These are phyloP conservation scores for Plasmodium inui DNA, from an alignment of 169 alveolate genomes.

Conservation along the genomic window DNA sequence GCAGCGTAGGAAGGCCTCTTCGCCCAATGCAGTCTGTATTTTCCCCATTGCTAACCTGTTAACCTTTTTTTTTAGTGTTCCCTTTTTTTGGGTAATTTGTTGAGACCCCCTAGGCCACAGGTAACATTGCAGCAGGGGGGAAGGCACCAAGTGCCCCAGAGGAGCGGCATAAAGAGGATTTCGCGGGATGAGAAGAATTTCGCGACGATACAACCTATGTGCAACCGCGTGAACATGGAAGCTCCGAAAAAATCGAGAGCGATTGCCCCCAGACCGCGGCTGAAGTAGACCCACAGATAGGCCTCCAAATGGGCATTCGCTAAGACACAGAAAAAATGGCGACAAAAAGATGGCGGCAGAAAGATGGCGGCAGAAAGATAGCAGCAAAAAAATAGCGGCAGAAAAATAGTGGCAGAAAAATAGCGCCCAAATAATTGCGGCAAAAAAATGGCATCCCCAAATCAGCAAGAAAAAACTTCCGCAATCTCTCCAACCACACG, in stretches of 20 bases:
- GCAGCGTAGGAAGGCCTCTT: not conserved
- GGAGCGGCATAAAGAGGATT: not conserved
- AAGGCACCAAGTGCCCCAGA: not conserved
- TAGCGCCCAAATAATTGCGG: not conserved
- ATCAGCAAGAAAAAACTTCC: not conserved
- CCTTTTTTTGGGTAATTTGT: not conserved
- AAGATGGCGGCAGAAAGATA: not conserved
- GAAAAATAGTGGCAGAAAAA: not conserved
- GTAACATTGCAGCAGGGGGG: not conserved
- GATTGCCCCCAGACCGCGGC: not conserved
- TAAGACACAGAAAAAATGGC: not conserved
- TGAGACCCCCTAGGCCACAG: not conserved
- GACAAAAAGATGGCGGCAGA: not conserved
- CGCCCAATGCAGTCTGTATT: not conserved
- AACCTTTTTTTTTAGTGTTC: not conserved
- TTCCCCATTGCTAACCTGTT: not conserved
- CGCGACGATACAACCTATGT: not conserved
- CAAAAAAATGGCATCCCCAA: not conserved
- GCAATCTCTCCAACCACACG: constrained; percentile 4
- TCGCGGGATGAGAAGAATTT: not conserved
- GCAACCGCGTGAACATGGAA: not conserved
- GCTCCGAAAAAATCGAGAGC: not conserved
- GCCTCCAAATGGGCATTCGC: not conserved
- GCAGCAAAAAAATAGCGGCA: not conserved
- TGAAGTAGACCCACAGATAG: not conserved